Evolutionary conservation across 441 rosid genomes (phyloP).

Genomic region (Bocquillonia castaneifolia): DNA sequence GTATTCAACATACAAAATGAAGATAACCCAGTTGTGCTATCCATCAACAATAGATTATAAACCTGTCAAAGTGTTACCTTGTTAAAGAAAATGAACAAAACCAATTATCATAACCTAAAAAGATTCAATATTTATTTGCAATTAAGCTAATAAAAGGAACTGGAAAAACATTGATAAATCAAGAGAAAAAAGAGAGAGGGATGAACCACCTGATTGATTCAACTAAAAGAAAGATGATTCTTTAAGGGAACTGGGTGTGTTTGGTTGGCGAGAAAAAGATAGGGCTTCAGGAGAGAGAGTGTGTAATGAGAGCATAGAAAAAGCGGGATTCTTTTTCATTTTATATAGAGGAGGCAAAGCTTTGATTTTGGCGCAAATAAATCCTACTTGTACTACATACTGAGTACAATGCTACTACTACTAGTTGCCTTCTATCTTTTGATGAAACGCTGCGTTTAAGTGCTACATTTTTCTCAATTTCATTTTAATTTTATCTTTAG

Average conservation of each 20-base stretch:
- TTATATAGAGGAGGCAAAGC: too few relatives aligned
- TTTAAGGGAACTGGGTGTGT: neutral
- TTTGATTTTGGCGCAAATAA: constrained; percentile 9
- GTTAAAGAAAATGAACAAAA: too few relatives aligned
- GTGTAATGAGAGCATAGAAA: neutral
- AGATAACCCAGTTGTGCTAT: constrained; percentile 37
- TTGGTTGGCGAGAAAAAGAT: constrained; percentile 2
- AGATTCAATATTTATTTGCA: too few relatives aligned
- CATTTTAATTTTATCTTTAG: too few relatives aligned
- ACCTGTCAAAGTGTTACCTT: neutral
- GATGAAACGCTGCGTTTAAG: too few relatives aligned
- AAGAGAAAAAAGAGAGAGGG: neutral
- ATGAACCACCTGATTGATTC: neutral
- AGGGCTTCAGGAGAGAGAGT: neutral
- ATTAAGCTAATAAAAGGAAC: too few relatives aligned
- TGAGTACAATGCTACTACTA: too few relatives aligned
- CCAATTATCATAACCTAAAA: too few relatives aligned
- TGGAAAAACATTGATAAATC: neutral
- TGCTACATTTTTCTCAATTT: too few relatives aligned
- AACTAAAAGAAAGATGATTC: neutral
- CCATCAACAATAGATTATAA: constrained; percentile 16
- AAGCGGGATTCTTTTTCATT: constrained; percentile 8
- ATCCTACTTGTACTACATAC: too few relatives aligned
- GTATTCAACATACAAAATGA: constrained; percentile 24
- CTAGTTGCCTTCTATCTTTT: too few relatives aligned